These are phyloP conservation scores for Aspergillus alliaceus DNA, from an alignment of 2,329 filamentous ascomycete genomes.

Conservation along the genomic window DNA sequence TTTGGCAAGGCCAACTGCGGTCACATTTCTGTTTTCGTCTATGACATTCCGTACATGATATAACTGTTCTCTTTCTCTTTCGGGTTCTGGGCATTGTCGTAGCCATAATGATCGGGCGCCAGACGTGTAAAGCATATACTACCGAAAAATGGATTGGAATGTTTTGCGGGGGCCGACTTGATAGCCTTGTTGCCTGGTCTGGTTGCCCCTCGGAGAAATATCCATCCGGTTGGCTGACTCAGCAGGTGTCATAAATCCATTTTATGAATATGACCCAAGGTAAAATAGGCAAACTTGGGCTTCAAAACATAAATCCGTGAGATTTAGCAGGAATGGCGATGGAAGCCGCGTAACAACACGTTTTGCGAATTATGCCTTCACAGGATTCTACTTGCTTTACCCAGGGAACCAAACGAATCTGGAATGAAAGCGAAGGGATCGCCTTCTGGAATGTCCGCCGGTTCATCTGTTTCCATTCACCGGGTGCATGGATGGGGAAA, in stretches of 20 bases:
- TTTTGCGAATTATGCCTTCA: background rate
- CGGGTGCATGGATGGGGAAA: background rate
- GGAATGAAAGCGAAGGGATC: background rate
- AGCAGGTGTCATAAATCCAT: background rate
- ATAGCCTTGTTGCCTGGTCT: background rate
- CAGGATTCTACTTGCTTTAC: background rate
- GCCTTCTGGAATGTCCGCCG: background rate
- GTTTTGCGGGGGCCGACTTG: no score
- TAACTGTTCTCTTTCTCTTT: constrained; percentile 10
- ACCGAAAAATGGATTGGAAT: no score
- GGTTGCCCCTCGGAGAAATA: background rate
- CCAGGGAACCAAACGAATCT: background rate
- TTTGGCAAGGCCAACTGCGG: constrained; percentile 16
- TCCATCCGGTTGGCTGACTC: background rate
- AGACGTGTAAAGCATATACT: no score
- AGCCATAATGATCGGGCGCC: background rate
- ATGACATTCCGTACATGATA: constrained; percentile 19
- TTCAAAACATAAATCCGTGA: background rate
- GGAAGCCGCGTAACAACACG: background rate
- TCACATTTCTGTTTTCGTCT: constrained; percentile 21
- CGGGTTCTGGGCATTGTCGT: background rate
- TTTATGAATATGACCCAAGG: no score
- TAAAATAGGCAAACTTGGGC: background rate
- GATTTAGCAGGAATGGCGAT: background rate
- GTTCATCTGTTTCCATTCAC: background rate